Conservation (phyloP, 768 basidiomycete genomes). For the Gymnopilus junonius region DNA sequence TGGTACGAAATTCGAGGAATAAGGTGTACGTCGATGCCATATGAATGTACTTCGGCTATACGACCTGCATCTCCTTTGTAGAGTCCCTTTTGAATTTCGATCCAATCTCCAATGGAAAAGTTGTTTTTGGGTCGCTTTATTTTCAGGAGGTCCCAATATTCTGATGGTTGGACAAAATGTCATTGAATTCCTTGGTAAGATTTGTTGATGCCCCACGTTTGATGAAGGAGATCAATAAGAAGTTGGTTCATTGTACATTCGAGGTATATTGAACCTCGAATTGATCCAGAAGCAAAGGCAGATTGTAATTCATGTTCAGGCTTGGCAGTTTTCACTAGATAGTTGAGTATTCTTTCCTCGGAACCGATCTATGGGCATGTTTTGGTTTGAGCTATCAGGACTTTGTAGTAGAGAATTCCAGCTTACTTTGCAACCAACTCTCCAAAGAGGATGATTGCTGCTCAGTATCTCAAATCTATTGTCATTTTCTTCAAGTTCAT, state of each 20-base stretch:
- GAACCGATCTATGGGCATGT: not conserved
- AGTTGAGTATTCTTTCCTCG: not conserved
- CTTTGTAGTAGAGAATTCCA: not conserved
- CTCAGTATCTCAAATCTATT: not conserved
- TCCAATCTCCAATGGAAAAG: conserved; percentile 1
- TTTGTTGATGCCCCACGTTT: conserved; percentile 5
- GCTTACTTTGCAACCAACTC: conserved; percentile 3
- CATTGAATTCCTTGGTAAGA: not conserved
- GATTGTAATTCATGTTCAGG: conserved; percentile 7
- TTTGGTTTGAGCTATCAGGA: not conserved
- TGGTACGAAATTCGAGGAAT: conserved; percentile 4
- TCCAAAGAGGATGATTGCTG: conserved; percentile 3
- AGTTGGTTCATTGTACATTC: conserved; percentile 8
- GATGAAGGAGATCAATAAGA: not conserved
- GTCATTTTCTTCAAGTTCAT: not conserved
- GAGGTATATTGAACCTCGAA: conserved; percentile 15
- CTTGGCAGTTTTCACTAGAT: not conserved
- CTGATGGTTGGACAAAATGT: not conserved
- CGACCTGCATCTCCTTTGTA: conserved; percentile 16
- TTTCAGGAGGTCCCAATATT: not conserved
- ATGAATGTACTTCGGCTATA: not conserved
- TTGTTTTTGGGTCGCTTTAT: not conserved
- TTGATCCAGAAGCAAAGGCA: conserved; percentile 13
- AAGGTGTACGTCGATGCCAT: conserved; percentile 7
- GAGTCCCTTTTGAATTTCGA: conserved; percentile 9